Evolutionary conservation across 176 grass and related monocot genomes (phyloP), one percentile per base, ranked within the genome.

Genomic region (Tillandsia leiboldiana): DNA sequence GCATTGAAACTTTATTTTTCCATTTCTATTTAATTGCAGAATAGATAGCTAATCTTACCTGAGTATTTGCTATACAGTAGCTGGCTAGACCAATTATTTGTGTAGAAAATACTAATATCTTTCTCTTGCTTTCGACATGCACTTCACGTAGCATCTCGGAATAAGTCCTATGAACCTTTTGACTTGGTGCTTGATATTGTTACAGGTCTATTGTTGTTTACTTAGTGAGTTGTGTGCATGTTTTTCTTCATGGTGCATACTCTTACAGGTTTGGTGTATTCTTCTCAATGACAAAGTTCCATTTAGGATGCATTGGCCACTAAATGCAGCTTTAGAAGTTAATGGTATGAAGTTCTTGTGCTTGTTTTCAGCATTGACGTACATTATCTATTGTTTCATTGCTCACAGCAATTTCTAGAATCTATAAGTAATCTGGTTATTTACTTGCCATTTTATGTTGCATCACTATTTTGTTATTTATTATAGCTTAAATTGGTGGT

Each of bases 221-320:
- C 10, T 61, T 23, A 18, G 56, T 15, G 63, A 22, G 29, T 73
- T 81, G 53, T 56, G 28, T 42, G 33, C 33, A 42, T 42, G 42
- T 70, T 10, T 66, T 74, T 66, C 63, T 48, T 15, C 23, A 49
- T 82, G 9, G 49, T 59, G 75, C 68, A 47, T 75, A 23, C 64
- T 82, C 64, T 75, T 86, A 64, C 85, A 96, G 83, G 80, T 91
- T 86, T 96, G 85, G 88, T 96, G 82, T 63, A 70, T 91, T 17
- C 88, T 91, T 78, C 78, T 96, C 47, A 82, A 91, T 78, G 88
- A 91, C 79, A 80, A 72, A 72, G 88, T 96, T 23, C 88, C 92
- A 75, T 91, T 88, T 79, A 91, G 85, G 80, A 96, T 96, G 78
- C 80, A 96, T 51, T 96, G 83, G 92, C 88, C 92, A 48, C 80